Evolutionary conservation across 495 filamentous ascomycete genomes (phyloP).

Genomic region (Stereocaulon alpinum): DNA sequence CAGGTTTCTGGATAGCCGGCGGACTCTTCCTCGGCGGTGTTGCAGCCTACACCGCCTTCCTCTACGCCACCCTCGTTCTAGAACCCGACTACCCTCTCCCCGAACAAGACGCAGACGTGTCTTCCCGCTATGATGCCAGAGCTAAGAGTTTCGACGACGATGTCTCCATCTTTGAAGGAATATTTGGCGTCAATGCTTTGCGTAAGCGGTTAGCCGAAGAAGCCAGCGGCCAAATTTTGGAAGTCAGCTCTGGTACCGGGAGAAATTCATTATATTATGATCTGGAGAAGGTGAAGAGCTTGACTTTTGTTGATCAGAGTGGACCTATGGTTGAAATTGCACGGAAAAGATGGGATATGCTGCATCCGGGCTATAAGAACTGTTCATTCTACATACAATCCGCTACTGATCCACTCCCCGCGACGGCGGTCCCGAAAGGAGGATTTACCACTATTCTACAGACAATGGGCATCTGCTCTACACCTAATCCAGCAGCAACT

Average conservation of each 20-base stretch:
- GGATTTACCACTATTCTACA: constrained; percentile 80
- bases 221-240: constrained; percentile 72
- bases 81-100: constrained; percentile 12
- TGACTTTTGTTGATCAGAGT: constrained; percentile 58
- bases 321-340: constrained; percentile 53
- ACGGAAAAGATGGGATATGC: constrained; percentile 44
- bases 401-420: constrained; percentile 25
- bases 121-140: constrained; percentile 46
- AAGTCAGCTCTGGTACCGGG: constrained; percentile 86
- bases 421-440: constrained; percentile 2
- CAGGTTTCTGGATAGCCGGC: constrained; percentile 17
- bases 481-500: constrained; percentile 50
- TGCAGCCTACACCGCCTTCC: constrained; percentile 41
- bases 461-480: constrained; percentile 89
- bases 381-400: constrained; percentile 36
- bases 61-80: constrained; percentile 38
- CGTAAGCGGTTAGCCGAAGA: constrained; percentile 49
- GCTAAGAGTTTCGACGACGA: constrained; percentile 52
- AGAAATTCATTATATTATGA: constrained; percentile 72
- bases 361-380: constrained; percentile 36
- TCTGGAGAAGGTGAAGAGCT: constrained; percentile 32
- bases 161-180: constrained; percentile 54
- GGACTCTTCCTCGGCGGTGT: constrained; percentile 38
- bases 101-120: constrained; percentile 33
- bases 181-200: constrained; percentile 52